Evolutionary conservation across 768 basidiomycete species (phyloP).

Genomic region (Mrakia hoshinonis): DNA sequence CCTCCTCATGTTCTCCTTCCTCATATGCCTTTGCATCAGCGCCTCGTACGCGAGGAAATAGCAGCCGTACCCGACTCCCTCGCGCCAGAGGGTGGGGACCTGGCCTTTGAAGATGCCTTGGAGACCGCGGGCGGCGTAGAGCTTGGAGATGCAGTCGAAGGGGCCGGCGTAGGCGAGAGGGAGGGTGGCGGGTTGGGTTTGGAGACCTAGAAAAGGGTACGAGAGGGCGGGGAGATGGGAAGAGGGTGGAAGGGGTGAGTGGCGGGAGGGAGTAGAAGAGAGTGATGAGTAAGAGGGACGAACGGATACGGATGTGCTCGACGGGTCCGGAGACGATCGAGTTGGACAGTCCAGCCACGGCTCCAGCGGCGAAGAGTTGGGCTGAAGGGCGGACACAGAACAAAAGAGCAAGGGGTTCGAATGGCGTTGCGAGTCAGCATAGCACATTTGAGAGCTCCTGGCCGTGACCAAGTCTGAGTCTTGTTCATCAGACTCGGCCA

Average conservation of each 20-base stretch:
- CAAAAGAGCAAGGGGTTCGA: neutral
- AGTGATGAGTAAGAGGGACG: conserved; percentile 37
- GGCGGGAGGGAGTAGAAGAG: neutral
- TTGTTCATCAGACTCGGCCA: too few relatives aligned
- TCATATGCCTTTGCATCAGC: conserved; percentile 75
- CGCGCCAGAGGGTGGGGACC: conserved; percentile 65
- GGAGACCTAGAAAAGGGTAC: conserved; percentile 55
- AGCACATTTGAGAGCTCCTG: too few relatives aligned
- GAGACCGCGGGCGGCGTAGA: conserved; percentile 64
- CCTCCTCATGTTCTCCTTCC: conserved; percentile 41
- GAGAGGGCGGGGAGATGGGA: neutral
- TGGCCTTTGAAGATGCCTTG: conserved; percentile 89
- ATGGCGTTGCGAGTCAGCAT: too few relatives aligned
- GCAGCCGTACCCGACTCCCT: conserved; percentile 41
- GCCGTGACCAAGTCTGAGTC: too few relatives aligned
- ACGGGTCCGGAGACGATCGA: conserved; percentile 91
- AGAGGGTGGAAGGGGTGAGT: neutral
- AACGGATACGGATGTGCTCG: conserved; percentile 93
- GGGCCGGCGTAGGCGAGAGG: conserved; percentile 76
- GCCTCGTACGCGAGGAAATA: conserved; percentile 93
- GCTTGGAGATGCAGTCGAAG: conserved; percentile 77
- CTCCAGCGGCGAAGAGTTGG: conserved; percentile 70
- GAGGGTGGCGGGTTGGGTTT: conserved; percentile 67
- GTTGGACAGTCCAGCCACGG: conserved; percentile 79
- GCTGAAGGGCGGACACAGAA: conserved; percentile 33